A percentile compares a stretch with the other conserved stretches of the same genome.
phyloP scores from a whole-genome alignment of 805 yeast genomes.

The Wickerhamiella allomyrinae region DNA sequence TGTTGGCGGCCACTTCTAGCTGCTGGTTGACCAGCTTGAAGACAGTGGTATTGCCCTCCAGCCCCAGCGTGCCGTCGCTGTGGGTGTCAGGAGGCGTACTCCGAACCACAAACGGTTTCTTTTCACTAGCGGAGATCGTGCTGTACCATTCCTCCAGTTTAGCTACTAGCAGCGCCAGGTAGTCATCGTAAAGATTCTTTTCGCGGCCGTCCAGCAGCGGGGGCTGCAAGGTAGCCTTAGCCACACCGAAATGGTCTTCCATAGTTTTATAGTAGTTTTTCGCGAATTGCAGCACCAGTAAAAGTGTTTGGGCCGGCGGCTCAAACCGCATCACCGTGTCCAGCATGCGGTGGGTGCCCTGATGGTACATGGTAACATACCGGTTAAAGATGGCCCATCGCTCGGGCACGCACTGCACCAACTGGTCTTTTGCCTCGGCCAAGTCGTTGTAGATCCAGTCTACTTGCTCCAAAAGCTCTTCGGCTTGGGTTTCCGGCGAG shows the following conservation, averaged over 20 bases:
- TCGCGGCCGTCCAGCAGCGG: constrained; percentile 60
- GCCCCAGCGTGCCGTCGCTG: constrained; percentile 45
- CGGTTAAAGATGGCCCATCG: constrained; percentile 60
- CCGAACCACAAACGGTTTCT: constrained; percentile 47
- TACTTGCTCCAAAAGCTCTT: constrained; percentile 51
- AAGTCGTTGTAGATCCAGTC: constrained; percentile 80
- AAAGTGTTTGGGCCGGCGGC: constrained; percentile 65
- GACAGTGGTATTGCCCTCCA: constrained; percentile 67
- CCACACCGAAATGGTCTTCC: constrained; percentile 35
- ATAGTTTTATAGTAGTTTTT: constrained; percentile 46
- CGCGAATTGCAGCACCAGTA: constrained; percentile 65
- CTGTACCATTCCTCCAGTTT: constrained; percentile 80
- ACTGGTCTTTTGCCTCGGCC: constrained; percentile 43
- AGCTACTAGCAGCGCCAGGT: constrained; percentile 49
- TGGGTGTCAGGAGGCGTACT: constrained; percentile 59
- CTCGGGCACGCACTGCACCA: constrained; percentile 47
- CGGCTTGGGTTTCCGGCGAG: constrained; percentile 31
- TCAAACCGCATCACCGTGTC: constrained; percentile 47
- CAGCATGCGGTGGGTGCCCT: constrained; percentile 48
- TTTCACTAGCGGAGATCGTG: constrained; percentile 54
- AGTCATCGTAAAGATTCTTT: constrained; percentile 61
- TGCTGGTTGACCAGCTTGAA: constrained; percentile 80
- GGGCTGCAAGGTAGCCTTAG: constrained; percentile 35
- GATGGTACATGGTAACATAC: constrained; percentile 52
- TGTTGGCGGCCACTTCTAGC: constrained; percentile 73